Base-by-base conservation (phyloP, 148 eudicot species). In the Drosera capensis region DNA sequence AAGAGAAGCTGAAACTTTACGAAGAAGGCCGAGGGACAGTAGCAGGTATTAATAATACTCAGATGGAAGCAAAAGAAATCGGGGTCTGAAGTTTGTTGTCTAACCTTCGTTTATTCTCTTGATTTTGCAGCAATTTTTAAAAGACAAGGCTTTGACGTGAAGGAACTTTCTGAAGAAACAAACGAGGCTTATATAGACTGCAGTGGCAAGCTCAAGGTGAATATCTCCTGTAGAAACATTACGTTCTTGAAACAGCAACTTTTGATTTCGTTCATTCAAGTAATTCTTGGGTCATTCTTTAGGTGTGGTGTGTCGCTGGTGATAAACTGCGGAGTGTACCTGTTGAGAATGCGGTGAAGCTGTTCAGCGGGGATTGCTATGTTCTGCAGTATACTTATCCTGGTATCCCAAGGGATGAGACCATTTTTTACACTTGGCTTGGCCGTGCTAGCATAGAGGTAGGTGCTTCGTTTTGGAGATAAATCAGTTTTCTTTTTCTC, bases 11-110 rank as follows among this genome's bases (percentile, higher is more conserved):
- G 24, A 62, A 64, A 55, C 68, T 77, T 5, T 67, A 75, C 45
- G 81, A 66, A 49, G 78, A 71, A 19, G 92, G 92, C 31, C 68
- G 80, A 56, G 81, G 62, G 60, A 81, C 71, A 61, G 92, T 81
- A 25, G 85, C 92, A 54, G 84, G 90, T 71, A 43, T 4, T 34
- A 34, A 35, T 22, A 38, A 17, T n/a, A n/a, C 15, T 46, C 23
- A 39, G 25, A 46, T 50, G 23, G 14, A 19, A 25, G 14, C 8
- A 23, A 52, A 57, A 35, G n/a, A 42, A 45, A 20, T 41, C 29
- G 9, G 18, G n/a, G 28, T 36, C 40, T 6, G 26, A 40, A 15
- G 38, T 35, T 36, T 8, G 15, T 52, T 34, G 35, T 8, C 17
- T 60, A 25, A 30, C 19, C 15, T 34, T 12, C 26, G 26, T 14